Evolutionary conservation across 2,329 filamentous ascomycete genomes (phyloP).

Genomic region (Diaporthe citri): DNA sequence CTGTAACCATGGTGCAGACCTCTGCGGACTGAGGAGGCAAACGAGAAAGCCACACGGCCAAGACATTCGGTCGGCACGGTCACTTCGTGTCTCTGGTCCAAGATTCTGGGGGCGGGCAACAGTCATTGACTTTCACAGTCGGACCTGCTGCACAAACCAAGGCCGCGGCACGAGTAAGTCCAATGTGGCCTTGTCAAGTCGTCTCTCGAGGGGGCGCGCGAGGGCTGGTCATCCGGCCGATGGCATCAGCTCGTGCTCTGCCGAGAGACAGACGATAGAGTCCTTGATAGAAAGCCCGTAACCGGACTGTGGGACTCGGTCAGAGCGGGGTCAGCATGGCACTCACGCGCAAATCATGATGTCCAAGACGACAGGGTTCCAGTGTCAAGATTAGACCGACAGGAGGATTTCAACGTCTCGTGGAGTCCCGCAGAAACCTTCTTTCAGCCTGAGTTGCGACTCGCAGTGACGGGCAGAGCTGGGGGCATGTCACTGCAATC

Average conservation of each 20-base stretch:
- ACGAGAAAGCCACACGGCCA: conserved; percentile 5
- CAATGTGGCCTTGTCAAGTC: neutral
- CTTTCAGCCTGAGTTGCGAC: conserved; percentile 29
- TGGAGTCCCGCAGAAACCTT: conserved; percentile 31
- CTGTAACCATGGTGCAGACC: neutral
- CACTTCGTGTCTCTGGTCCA: neutral
- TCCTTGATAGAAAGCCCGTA: conserved; percentile 8
- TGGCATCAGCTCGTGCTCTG: conserved; percentile 5
- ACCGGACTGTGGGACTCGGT: conserved; percentile 13
- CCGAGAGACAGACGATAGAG: conserved; percentile 3
- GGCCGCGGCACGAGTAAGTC: conserved; percentile 8
- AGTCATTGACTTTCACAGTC: neutral
- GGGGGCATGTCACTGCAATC: conserved; percentile 11
- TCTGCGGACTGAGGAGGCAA: neutral
- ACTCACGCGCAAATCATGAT: conserved; percentile 30
- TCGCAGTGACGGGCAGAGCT: conserved; percentile 25
- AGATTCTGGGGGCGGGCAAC: neutral
- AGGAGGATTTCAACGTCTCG: conserved; percentile 20
- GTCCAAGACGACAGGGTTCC: conserved; percentile 30
- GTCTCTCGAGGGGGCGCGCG: neutral
- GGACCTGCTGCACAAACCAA: neutral
- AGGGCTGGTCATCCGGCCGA: conserved; percentile 8
- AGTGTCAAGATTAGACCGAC: conserved; percentile 27
- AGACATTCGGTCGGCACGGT: conserved; percentile 14
- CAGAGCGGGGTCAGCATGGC: conserved; percentile 26